These are phyloP conservation scores for Ochromonas danica DNA, from an alignment of 108 stramenopile genomes.

Conservation along the genomic window DNA sequence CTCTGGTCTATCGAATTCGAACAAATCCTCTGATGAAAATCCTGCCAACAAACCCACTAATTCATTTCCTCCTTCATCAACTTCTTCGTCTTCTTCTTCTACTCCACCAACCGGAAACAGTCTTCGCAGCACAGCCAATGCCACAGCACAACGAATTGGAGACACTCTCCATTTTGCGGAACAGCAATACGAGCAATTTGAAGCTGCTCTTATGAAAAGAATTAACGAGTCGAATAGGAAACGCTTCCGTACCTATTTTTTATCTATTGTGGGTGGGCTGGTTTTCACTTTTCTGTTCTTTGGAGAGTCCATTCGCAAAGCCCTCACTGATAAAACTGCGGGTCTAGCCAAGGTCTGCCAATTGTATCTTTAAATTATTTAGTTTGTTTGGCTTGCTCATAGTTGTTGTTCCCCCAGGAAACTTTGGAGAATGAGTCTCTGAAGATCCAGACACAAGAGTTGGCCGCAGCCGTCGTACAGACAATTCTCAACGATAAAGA, in stretches of 20 bases:
- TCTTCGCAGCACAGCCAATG: neutral
- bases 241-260: constrained; percentile 20
- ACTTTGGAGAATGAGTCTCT: constrained; percentile 24
- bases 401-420: too few relatives aligned
- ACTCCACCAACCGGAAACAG: neutral
- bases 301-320: neutral
- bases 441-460: constrained; percentile 23
- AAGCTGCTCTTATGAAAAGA: neutral
- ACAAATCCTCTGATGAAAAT: neutral
- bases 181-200: constrained; percentile 1
- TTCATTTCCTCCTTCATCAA: neutral
- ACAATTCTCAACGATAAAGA: constrained; percentile 29
- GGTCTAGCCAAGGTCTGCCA: constrained; percentile 30
- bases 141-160: neutral
- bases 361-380: too few relatives aligned
- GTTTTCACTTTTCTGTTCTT: neutral
- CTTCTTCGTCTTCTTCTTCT: neutral
- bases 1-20: neutral
- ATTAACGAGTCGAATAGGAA: constrained; percentile 13
- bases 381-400: too few relatives aligned
- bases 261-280: neutral
- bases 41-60: too few relatives aligned
- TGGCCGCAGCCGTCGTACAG: constrained; percentile 29
- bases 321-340: neutral
- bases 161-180: neutral